Conservation (phyloP, 2,329 filamentous ascomycete genomes). For the Aspergillus sp. region DNA sequence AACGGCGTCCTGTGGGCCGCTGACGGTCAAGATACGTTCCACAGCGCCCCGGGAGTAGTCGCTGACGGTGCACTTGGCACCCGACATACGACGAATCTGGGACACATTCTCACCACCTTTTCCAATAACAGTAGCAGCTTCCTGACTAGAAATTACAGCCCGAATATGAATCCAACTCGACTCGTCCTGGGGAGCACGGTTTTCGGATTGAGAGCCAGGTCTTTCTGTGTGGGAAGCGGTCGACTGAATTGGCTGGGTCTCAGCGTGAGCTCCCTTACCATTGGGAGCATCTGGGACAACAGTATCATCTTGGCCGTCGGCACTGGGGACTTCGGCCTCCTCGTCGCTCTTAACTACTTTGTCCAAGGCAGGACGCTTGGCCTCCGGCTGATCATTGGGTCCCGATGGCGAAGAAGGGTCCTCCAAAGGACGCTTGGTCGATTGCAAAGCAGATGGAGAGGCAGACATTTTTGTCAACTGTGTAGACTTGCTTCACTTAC, state of each 20-base stretch:
- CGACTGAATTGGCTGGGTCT: slow-evolving; percentile 57
- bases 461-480: slow-evolving; percentile 63
- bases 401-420: slow-evolving; percentile 93
- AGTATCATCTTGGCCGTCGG: slow-evolving; percentile 57
- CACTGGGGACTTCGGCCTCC: slow-evolving; percentile 21
- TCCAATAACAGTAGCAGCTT: slow-evolving; percentile 95
- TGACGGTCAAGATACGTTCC: slow-evolving; percentile 95
- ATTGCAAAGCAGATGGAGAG: slow-evolving; percentile 48
- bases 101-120: slow-evolving; percentile 99
- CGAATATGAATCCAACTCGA: slow-evolving; percentile 95
- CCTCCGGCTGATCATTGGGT: slow-evolving; percentile 88
- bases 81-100: slow-evolving; percentile 89
- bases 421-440: slow-evolving; percentile 85
- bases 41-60: slow-evolving; percentile 97
- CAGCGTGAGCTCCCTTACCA: slow-evolving; percentile 45
- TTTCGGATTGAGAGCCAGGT: slow-evolving; percentile 36
- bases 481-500: slow-evolving; percentile 33
- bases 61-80: slow-evolving; percentile 97
- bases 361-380: slow-evolving; percentile 92
- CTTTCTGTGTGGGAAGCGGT: slow-evolving; percentile 52
- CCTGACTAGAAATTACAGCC: slow-evolving; percentile 93
- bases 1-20: slow-evolving; percentile 90
- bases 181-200: slow-evolving; percentile 68
- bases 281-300: slow-evolving; percentile 62
- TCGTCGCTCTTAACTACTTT: slow-evolving; percentile 71